Base-by-base conservation (phyloP, 148 eudicot species). In the Spergularia marina region DNA sequence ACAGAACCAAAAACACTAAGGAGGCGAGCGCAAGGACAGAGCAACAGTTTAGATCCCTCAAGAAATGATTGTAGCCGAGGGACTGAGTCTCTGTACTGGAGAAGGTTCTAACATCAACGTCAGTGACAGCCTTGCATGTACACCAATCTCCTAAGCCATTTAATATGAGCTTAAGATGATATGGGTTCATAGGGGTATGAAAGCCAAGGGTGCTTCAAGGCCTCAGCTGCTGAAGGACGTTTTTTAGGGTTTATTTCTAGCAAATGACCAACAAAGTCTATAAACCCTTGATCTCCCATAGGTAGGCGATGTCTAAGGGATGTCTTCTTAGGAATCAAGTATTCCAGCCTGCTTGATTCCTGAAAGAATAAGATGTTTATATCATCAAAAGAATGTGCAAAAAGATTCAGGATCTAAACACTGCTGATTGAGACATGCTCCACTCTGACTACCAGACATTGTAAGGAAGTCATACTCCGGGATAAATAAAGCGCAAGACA, bases 281-380 rank as follows among this genome's bases (percentile, higher is more conserved):
- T 89, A 84, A 96, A 96, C 44, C 99, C 99, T 83, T 92, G 99
- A 76, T 96, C 99, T 77, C 98, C 99, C 99, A 96, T 91, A 0
- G 99, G 99, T 79, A 96, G 80, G 4, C 99, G 88, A 80, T 92
- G 94, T 81, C 97, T 88, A 69, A 96, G 74, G 76, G 99, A 92
- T 63, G 98, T 84, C 93, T 96, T 96, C 75, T 96, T 96, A 15
- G 99, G 99, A 72, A 96, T 96, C 74, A 96, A 84, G 82, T 92
- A 96, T 84, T 96, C 99, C 82, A 96, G 76, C 82, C 94, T 86
- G 82, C 78, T 91, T 70, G 94, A 84, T 41, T 96, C 99, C 99
- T 96, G 91, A 80, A 75, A 68, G 56, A 51, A 15, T 7, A 78
- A 40, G n/a, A 77, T 49, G 12, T 23, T 53, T 39, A 30, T 55